Evolutionary conservation across 2,329 filamentous ascomycete species (phyloP).

Genomic region (Pezicula rhizophila): DNA sequence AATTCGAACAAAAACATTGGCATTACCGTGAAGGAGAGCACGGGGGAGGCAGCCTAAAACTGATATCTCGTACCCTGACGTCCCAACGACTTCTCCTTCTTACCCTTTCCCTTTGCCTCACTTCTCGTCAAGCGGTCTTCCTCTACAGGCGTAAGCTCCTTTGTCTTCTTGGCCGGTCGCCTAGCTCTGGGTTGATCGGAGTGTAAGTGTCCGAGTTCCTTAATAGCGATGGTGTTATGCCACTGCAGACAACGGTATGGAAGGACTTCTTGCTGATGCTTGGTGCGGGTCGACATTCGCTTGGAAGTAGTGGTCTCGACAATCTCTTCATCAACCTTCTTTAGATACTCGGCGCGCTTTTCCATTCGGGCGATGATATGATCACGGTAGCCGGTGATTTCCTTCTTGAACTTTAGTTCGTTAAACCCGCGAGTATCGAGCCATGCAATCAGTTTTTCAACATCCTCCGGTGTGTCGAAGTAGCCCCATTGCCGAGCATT

Average conservation of each 20-base stretch:
- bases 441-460: conserved; percentile 80
- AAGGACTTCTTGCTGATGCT: conserved; percentile 46
- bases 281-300: conserved; percentile 57
- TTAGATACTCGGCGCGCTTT: conserved; percentile 68
- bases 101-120: conserved; percentile 23
- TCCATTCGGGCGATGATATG: conserved; percentile 76
- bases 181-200: conserved; percentile 46
- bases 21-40: too few species aligned
- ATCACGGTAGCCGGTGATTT: conserved; percentile 70
- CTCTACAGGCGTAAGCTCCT: conserved; percentile 11
- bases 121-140: conserved; percentile 34
- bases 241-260: conserved; percentile 58
- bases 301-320: conserved; percentile 36
- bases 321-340: conserved; percentile 42
- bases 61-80: conserved; percentile 17
- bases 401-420: conserved; percentile 82
- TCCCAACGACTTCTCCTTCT: conserved; percentile 17
- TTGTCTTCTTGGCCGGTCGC: conserved; percentile 26
- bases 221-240: conserved; percentile 56
- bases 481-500: conserved; percentile 85
- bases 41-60: conserved; percentile 1
- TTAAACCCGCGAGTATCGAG: conserved; percentile 81
- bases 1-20: too few species aligned
- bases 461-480: conserved; percentile 70
- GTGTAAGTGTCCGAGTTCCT: conserved; percentile 53